Conservation (phyloP, 257 asterid species). For the Nemophila menziesii region DNA sequence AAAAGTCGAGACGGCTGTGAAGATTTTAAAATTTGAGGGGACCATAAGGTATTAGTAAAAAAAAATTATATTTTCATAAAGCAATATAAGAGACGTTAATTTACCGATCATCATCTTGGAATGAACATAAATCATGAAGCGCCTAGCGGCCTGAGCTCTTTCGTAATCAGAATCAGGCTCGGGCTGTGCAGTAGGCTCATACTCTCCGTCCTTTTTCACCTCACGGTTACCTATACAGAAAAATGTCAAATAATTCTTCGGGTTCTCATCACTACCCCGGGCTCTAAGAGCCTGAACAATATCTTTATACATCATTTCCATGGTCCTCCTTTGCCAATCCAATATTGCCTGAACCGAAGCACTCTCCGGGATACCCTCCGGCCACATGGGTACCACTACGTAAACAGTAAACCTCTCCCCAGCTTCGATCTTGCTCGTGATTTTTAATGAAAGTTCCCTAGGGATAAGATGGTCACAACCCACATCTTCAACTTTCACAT, state of each 20-base stretch:
- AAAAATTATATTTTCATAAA: background rate
- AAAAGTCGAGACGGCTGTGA: too few relatives aligned
- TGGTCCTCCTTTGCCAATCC: slow-evolving; percentile 75
- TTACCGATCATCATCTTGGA: slow-evolving; percentile 88
- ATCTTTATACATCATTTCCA: slow-evolving; percentile 82
- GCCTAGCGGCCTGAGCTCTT: slow-evolving; percentile 71
- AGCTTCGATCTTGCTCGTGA: slow-evolving; percentile 67
- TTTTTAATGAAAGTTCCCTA: slow-evolving; percentile 67
- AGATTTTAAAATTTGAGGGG: too few relatives aligned
- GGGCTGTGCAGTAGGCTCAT: slow-evolving; percentile 59
- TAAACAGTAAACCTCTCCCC: slow-evolving; percentile 74
- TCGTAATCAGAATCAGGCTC: slow-evolving; percentile 56
- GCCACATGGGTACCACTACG: slow-evolving; percentile 83
- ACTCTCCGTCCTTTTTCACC: slow-evolving; percentile 62
- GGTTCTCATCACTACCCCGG: slow-evolving; percentile 60
- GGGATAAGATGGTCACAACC: slow-evolving; percentile 76
- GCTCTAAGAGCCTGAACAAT: slow-evolving; percentile 45
- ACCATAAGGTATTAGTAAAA: too few relatives aligned
- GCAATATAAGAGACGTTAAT: background rate
- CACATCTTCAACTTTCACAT: slow-evolving; percentile 48
- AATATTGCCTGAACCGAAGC: slow-evolving; percentile 82
- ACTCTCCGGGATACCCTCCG: slow-evolving; percentile 84
- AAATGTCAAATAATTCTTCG: slow-evolving; percentile 66
- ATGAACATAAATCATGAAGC: slow-evolving; percentile 92
- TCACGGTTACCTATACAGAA: slow-evolving; percentile 78